A percentile compares a stretch with the other conserved stretches of the same genome.
Evolutionary conservation across 805 yeast species (phyloP).

Genomic region (Suhomyces xylopsoci): DNA sequence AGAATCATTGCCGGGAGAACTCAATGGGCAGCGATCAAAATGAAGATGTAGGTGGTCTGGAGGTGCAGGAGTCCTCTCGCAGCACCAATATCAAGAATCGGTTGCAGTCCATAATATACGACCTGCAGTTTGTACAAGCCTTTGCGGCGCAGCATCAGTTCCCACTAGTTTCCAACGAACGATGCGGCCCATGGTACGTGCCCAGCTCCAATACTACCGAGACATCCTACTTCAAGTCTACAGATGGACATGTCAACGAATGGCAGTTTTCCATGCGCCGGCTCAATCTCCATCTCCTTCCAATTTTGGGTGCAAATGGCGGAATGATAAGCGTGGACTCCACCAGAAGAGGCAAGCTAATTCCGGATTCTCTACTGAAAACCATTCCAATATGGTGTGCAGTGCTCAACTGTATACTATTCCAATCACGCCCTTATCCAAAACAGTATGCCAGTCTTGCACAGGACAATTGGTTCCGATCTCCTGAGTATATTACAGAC

Average conservation of each 20-base stretch:
- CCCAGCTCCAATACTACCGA: slow-evolving; percentile 37
- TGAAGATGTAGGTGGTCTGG: slow-evolving; percentile 15
- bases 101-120: slow-evolving; percentile 68
- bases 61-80: slow-evolving; percentile 46
- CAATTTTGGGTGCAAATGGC: slow-evolving; percentile 34
- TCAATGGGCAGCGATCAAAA: background rate
- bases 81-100: slow-evolving; percentile 55
- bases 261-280: slow-evolving; percentile 79
- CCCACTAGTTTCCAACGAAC: slow-evolving; percentile 67
- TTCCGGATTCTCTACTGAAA: slow-evolving; percentile 85
- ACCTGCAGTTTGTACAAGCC: slow-evolving; percentile 48
- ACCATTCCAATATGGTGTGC: slow-evolving; percentile 93
- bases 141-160: slow-evolving; percentile 12
- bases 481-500: slow-evolving; percentile 54
- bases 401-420: slow-evolving; percentile 57
- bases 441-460: slow-evolving; percentile 5
- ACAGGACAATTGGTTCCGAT: slow-evolving; percentile 35
- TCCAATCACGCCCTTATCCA: slow-evolving; percentile 22
- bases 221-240: slow-evolving; percentile 77
- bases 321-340: slow-evolving; percentile 75
- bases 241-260: slow-evolving; percentile 83
- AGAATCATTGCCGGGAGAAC: background rate
- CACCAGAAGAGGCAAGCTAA: slow-evolving; percentile 76
- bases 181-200: slow-evolving; percentile 88
- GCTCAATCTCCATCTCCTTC: slow-evolving; percentile 68